Percentiles rank a stretch among this genome's conserved stretches.
phyloP scores from a whole-genome alignment of 805 yeast genomes.

The Wickerhamiella vanderwaltii region DNA sequence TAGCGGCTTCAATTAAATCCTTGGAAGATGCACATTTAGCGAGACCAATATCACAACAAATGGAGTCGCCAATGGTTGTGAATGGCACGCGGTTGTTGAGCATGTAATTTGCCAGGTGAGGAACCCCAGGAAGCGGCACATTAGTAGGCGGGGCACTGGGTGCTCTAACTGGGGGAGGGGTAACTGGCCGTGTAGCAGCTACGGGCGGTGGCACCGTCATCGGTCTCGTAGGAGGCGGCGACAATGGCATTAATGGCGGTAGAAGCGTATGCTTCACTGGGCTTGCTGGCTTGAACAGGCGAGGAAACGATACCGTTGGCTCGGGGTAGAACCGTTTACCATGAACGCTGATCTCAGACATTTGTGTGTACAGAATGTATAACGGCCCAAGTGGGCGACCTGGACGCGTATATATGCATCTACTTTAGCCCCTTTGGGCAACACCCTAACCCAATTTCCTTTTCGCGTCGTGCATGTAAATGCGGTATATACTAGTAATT shows the following conservation, averaged over 20 bases:
- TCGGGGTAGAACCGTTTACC: slow-evolving; percentile 10
- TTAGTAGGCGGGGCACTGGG: neutral
- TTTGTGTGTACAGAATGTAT: neutral
- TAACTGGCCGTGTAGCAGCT: slow-evolving; percentile 2
- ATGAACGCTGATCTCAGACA: slow-evolving; percentile 6
- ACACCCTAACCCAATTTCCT: slow-evolving; percentile 3
- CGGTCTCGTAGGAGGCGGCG: slow-evolving; percentile 7
- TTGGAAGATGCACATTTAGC: slow-evolving; percentile 6
- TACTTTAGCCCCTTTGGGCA: neutral
- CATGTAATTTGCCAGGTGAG: slow-evolving; percentile 8
- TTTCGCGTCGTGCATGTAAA: slow-evolving; percentile 7
- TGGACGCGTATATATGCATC: slow-evolving; percentile 8
- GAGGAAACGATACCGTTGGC: slow-evolving; percentile 7
- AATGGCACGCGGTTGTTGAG: slow-evolving; percentile 8
- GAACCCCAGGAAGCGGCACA: slow-evolving; percentile 4
- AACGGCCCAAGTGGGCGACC: neutral
- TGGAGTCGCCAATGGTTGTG: neutral
- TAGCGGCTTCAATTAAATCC: slow-evolving; percentile 9
- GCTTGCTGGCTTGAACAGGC: slow-evolving; percentile 8
- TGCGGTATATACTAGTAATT: too few relatives aligned
- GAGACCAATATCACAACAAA: neutral
- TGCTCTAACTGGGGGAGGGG: slow-evolving; percentile 4
- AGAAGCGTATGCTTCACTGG: slow-evolving; percentile 5
- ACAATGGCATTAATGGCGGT: slow-evolving; percentile 5
- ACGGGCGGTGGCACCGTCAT: slow-evolving; percentile 1